Conservation (phyloP, 2,329 filamentous ascomycete genomes). For the Cladophialophora psammophila region DNA sequence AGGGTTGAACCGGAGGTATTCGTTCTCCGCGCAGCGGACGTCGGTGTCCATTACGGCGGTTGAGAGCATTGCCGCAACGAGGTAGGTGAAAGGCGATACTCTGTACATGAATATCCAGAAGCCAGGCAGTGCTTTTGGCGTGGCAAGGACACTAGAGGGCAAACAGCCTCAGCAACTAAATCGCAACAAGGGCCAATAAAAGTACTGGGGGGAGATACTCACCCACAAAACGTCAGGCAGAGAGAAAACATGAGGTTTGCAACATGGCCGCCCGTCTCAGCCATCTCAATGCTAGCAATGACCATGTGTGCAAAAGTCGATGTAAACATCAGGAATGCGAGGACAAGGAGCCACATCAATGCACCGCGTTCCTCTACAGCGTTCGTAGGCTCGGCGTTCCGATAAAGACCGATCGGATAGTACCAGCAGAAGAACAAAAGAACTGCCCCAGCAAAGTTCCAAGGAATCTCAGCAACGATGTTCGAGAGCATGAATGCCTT, state of each 20-base stretch:
- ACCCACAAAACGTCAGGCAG: conserved; percentile 64
- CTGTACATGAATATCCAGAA: conserved; percentile 84
- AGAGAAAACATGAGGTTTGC: conserved; percentile 67
- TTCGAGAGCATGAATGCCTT: conserved; percentile 74
- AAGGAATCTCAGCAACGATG: conserved; percentile 75
- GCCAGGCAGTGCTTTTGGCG: conserved; percentile 64
- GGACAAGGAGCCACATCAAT: conserved; percentile 69
- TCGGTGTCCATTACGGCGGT: conserved; percentile 71
- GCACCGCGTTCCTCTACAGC: conserved; percentile 62
- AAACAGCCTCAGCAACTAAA: too few relatives aligned
- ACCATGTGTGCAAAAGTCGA: conserved; percentile 76
- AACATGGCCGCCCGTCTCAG: conserved; percentile 70
- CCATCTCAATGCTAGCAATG: conserved; percentile 73
- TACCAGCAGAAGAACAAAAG: conserved; percentile 72
- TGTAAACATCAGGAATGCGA: conserved; percentile 74
- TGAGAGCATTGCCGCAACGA: conserved; percentile 75
- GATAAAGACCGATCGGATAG: conserved; percentile 64
- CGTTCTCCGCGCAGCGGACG: conserved; percentile 72
- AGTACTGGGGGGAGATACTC: too few relatives aligned
- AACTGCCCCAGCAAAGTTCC: conserved; percentile 66
- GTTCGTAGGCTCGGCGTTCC: conserved; percentile 50
- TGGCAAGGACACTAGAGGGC: conserved; percentile 60
- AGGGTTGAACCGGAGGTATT: conserved; percentile 69
- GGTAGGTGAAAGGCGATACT: conserved; percentile 81
- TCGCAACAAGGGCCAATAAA: too few relatives aligned